Evolutionary conservation across 75 land plant genomes (phyloP).

Genomic region (Pinus tabuliformis): DNA sequence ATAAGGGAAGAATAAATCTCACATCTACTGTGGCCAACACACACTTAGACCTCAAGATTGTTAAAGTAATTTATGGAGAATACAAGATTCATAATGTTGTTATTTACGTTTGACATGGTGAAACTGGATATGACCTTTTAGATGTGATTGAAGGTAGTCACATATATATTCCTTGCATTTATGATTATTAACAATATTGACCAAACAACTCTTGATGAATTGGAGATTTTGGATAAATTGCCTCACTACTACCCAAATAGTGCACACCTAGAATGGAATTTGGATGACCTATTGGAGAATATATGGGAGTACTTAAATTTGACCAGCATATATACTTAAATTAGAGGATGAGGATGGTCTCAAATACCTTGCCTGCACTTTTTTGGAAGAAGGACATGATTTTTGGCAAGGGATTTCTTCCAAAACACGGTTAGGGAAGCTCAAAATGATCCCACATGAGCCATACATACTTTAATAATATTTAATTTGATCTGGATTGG

Average conservation of each 20-base stretch:
- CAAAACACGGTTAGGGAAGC: too few species aligned
- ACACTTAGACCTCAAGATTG: constrained; percentile 91
- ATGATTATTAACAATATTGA: constrained; percentile 98
- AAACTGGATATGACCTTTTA: constrained; percentile 97
- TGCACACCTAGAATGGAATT: constrained; percentile 99
- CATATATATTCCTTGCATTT: constrained; percentile 95
- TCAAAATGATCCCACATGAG: too few species aligned
- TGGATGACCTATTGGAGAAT: constrained; percentile 94
- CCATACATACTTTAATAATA: too few species aligned
- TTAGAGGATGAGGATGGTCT: too few species aligned
- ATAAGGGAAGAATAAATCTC: constrained; percentile 97
- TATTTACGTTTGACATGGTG: constrained; percentile 88
- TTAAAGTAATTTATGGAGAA: constrained; percentile 98
- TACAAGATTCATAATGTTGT: constrained; percentile 99
- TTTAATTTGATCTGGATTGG: too few species aligned
- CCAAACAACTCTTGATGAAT: constrained; percentile 94
- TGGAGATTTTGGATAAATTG: constrained; percentile 93
- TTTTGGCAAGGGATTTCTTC: too few species aligned
- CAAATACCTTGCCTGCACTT: too few species aligned
- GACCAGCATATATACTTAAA: constrained; percentile 93
- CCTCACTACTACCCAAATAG: constrained; percentile 98
- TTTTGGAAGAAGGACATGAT: too few species aligned
- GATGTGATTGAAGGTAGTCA: constrained; percentile 99
- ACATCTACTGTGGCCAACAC: constrained; percentile 90
- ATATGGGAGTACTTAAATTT: constrained; percentile 93